Base-by-base conservation (phyloP, 495 filamentous ascomycete genomes). In the Aspergillus egyptiacus region DNA sequence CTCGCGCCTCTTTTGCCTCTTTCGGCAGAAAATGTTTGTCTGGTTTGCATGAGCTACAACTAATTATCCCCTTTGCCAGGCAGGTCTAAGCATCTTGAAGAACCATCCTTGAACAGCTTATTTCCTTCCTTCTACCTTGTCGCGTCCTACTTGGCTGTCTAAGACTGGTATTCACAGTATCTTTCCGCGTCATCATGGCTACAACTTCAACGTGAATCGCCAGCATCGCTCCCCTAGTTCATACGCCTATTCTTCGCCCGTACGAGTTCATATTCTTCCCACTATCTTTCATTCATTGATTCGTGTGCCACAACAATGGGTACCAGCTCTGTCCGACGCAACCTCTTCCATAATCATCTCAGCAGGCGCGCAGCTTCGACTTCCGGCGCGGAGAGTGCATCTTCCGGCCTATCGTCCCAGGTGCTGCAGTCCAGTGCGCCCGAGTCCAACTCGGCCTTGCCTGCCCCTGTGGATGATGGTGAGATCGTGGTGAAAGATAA, bases 401-500 rank as follows among this genome's bases (percentile, higher is more conserved):
- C 58, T 20, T 64, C 65, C n/a, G 57, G 45, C 31, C 58, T 65
- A 14, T 52, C 64, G 9, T 60, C 67, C 2, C 60, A 64, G 46
- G 45, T 60, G 3, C 36, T 63, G 6, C 66, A 63, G 25, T 66
- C 75, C 11, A 66, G 70, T 19, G 61, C 68, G 5, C 70, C 68
- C 3, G 68, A 71, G 8, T 58, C 64, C 3, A 61, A 61, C 3
- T 65, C 65, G 20, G 50, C 64, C 15, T 58, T 70, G 22, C 60
- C 62, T 28, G 45, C 60, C 15, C 15, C 71, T 57, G 41, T 70
- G 54, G 76, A 80, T 24, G 73, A 75, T 3, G 73, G 73, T 30
- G 87, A 90, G 28, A 90, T 94, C 27, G 81, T 91, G 7, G 79
- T 86, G 11, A 75, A 83, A 53, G 82, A 93, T 62, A 72, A 82